Evolutionary conservation across 2,329 filamentous ascomycete genomes (phyloP), one percentile per base, ranked within the genome.

Genomic region (Aspergillus oerlinghausenensis): DNA sequence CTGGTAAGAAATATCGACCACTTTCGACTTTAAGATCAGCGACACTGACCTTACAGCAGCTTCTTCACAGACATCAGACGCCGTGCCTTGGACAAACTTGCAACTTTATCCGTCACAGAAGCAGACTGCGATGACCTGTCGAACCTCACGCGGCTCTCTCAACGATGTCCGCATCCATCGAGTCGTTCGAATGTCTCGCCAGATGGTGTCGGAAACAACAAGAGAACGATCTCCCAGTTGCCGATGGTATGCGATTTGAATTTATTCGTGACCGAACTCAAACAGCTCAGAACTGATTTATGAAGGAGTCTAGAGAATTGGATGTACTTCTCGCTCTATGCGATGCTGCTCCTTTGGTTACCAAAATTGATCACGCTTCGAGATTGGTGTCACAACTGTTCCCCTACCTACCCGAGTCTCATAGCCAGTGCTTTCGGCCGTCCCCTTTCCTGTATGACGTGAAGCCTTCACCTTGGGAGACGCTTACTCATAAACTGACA

Each of bases 271-370:
- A 28, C 32, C 21, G 23, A 25, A 17, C 10, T 10, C 26, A 50
- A 56, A 38, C 10, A 25, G 21, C 23, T 53, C 26, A 54, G 50
- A 45, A 56, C 63, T 74, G 52, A 73, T 58, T 49, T 53, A 23
- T 23, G 50, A 59, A 95, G 91, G 90, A 87, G 53, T 85, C 92
- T 54, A 87, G 90, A 67, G 95, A 99, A 79, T 88, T 96, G 64
- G 93, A 99, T 73, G 89, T 96, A 53, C 82, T 99, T 26, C 78
- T 97, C 26, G 91, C 94, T 47, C 81, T 99, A 26, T 97, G 93
- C 79, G 93, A 92, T 76, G 90, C 93, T 53, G 90, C 92, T 3
- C 88, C 91, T 3, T 82, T 85, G 25, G 81, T 97, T 26, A 82
- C 86, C 52, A 86, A 85, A 49, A 74, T 79, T 45, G 84, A 90